phyloP scores from a whole-genome alignment of 225 moss, liverwort and hornwort species.

The Sphagnum tenellum region DNA sequence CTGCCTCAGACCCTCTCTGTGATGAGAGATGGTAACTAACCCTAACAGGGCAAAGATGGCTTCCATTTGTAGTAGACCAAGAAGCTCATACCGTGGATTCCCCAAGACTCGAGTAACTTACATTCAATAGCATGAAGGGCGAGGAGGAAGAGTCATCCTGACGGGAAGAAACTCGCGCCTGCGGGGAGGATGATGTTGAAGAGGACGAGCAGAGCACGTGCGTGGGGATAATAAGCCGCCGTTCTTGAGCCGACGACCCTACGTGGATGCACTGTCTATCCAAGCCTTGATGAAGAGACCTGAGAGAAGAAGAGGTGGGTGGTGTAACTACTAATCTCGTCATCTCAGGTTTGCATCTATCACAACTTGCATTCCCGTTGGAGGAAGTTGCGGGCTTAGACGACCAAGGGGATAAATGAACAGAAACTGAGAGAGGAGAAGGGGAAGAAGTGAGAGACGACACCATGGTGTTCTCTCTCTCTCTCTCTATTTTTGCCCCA shows the following conservation, averaged over 20 bases:
- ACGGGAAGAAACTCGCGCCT: constrained; percentile 32
- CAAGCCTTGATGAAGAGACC: constrained; percentile 1
- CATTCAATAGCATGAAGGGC: constrained; percentile 28
- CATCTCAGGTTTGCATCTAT: background rate
- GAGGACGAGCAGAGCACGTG: constrained; percentile 28
- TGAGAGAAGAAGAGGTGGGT: background rate
- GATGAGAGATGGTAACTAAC: too few relatives aligned
- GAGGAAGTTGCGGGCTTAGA: background rate
- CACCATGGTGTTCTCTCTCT: background rate
- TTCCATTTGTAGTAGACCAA: too few relatives aligned
- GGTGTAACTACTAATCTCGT: too few relatives aligned
- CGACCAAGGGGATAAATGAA: background rate
- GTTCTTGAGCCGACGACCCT: constrained; percentile 1
- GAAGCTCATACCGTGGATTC: too few relatives aligned
- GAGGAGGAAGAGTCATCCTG: constrained; percentile 39
- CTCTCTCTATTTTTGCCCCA: too few relatives aligned
- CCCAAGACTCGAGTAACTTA: constrained; percentile 1
- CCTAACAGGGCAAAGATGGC: too few relatives aligned
- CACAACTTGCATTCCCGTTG: background rate
- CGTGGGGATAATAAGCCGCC: background rate
- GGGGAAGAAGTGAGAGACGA: constrained; percentile 1
- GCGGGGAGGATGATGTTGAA: constrained; percentile 31
- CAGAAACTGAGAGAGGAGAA: background rate
- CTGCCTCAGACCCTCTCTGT: too few relatives aligned
- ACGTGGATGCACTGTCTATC: constrained; percentile 5